Conservation (phyloP, 1,284 basidiomycete species). For the Ceratobasidium theobromae region DNA sequence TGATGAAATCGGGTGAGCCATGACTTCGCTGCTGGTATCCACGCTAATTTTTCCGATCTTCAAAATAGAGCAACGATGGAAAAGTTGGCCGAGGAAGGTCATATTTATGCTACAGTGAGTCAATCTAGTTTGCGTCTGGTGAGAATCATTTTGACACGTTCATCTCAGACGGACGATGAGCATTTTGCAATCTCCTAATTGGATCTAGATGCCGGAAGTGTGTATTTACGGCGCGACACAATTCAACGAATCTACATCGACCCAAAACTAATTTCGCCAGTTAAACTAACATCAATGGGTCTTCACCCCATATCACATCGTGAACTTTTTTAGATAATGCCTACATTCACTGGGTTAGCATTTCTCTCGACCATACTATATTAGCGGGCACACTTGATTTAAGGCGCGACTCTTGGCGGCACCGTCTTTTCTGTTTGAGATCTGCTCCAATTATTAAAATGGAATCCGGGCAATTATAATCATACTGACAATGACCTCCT, state of each 20-base stretch:
- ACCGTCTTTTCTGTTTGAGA: conserved; percentile 24
- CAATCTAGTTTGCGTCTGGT: neutral
- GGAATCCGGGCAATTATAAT: neutral
- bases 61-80: conserved; percentile 21
- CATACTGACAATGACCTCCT: conserved; percentile 2
- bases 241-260: neutral
- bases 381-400: conserved; percentile 4
- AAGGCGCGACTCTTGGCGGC: conserved; percentile 25
- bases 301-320: conserved; percentile 26
- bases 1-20: conserved; percentile 37
- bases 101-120: conserved; percentile 21
- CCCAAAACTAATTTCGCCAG: no score
- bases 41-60: conserved; percentile 1
- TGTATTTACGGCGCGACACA: neutral
- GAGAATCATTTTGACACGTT: neutral
- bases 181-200: conserved; percentile 28
- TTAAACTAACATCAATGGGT: conserved; percentile 21
- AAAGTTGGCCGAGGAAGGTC: conserved; percentile 28
- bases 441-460: neutral
- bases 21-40: conserved; percentile 47
- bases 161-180: conserved; percentile 12
- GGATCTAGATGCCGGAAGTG: neutral
- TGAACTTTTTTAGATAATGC: conserved; percentile 28
- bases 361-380: neutral
- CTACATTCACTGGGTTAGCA: neutral